Evolutionary conservation across 176 grass and related monocot genomes (phyloP).

Genomic region (barley (Hordeum vulgare)): DNA sequence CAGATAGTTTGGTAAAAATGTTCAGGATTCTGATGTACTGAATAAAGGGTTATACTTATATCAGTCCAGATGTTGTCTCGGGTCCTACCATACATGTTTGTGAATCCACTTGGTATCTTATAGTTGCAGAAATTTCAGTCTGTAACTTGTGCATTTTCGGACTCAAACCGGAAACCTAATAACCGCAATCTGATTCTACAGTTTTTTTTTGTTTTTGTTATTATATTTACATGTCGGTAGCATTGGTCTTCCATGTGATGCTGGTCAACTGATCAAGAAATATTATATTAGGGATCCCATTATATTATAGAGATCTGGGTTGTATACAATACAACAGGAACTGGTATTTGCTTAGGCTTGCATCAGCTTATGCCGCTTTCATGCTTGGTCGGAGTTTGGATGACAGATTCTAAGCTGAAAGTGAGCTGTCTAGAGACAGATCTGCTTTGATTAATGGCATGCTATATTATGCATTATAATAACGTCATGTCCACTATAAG

Average conservation of each 20-base stretch:
- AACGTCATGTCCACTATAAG: neutral
- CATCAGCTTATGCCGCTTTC: neutral
- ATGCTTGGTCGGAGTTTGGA: neutral
- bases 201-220: neutral
- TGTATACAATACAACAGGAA: slow-evolving; percentile 15
- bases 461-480: neutral
- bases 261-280: slow-evolving; percentile 28
- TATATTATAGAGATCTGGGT: neutral
- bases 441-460: neutral
- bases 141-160: neutral
- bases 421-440: neutral
- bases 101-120: neutral
- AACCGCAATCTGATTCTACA: neutral
- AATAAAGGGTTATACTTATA: neutral
- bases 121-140: neutral
- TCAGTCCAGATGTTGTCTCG: neutral
- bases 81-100: neutral
- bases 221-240: neutral
- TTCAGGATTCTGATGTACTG: neutral
- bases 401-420: neutral
- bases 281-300: neutral
- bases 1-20: neutral
- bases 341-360: neutral
- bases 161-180: neutral
- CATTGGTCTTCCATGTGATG: neutral